These are phyloP conservation scores for Lichtheimia corymbifera DNA, from an alignment of 371 early-diverging fungal species.

Conservation along the genomic window DNA sequence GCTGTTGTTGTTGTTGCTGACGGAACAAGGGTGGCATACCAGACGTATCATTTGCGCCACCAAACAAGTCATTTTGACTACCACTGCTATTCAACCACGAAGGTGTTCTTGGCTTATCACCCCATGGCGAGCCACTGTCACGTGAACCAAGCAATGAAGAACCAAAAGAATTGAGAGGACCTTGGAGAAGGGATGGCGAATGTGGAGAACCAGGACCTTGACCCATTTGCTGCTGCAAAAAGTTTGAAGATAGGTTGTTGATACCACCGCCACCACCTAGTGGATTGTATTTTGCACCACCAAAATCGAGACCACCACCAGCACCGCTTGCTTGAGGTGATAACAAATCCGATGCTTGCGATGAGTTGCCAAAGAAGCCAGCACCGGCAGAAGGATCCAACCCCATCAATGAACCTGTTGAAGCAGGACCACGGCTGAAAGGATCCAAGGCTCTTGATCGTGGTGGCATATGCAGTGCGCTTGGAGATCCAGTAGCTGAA, in stretches of 20 bases:
- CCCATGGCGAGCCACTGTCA: slow-evolving; percentile 28
- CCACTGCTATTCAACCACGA: slow-evolving; percentile 31
- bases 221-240: slow-evolving; percentile 24
- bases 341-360: slow-evolving; percentile 10
- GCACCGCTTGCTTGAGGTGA: slow-evolving; percentile 6
- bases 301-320: slow-evolving; percentile 16
- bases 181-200: slow-evolving; percentile 27
- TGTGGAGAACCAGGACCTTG: slow-evolving; percentile 20
- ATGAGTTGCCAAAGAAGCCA: slow-evolving; percentile 18
- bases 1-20: slow-evolving; percentile 26
- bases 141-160: slow-evolving; percentile 27
- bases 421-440: slow-evolving; percentile 22
- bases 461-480: slow-evolving; percentile 4
- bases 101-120: slow-evolving; percentile 27
- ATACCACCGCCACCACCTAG: slow-evolving; percentile 24
- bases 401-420: slow-evolving; percentile 22
- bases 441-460: slow-evolving; percentile 23
- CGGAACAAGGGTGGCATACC: slow-evolving; percentile 24
- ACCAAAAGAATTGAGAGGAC: slow-evolving; percentile 24
- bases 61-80: slow-evolving; percentile 33
- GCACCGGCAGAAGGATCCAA: slow-evolving; percentile 9
- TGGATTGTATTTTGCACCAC: slow-evolving; percentile 31
- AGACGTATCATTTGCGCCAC: slow-evolving; percentile 10
- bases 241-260: slow-evolving; percentile 14
- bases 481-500: slow-evolving; percentile 14